phyloP scores from a whole-genome alignment of 2,329 filamentous ascomycete species.

The Paecilomyces dactylethromorphus region DNA sequence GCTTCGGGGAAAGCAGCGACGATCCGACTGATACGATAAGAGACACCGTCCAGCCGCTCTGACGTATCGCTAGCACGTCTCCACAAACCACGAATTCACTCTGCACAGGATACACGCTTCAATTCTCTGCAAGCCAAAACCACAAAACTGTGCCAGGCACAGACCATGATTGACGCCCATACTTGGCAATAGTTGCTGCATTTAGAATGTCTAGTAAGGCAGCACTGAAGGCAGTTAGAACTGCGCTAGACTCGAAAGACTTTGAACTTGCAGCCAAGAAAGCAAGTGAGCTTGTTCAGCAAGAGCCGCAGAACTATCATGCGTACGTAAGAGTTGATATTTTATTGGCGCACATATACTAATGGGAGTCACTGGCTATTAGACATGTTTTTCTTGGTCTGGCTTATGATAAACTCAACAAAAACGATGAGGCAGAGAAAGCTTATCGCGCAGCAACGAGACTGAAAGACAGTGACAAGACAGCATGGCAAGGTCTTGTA shows the following conservation, averaged over 20 bases:
- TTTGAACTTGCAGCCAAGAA: conserved; percentile 69
- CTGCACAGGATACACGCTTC: neutral
- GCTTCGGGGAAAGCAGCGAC: neutral
- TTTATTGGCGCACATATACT: conserved; percentile 6
- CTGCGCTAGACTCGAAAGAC: conserved; percentile 69
- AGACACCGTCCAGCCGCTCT: conserved; percentile 10
- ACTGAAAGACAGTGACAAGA: conserved; percentile 67
- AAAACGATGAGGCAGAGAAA: conserved; percentile 65
- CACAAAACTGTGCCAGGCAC: neutral
- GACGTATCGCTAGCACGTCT: conserved; percentile 16
- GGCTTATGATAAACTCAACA: conserved; percentile 69
- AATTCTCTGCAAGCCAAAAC: neutral
- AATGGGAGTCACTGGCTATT: conserved; percentile 1
- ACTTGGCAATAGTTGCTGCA: conserved; percentile 64
- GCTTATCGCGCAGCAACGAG: conserved; percentile 67
- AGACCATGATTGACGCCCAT: conserved; percentile 51
- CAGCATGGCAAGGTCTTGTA: conserved; percentile 85
- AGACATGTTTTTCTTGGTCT: conserved; percentile 84
- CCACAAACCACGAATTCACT: conserved; percentile 5
- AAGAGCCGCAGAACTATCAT: conserved; percentile 74
- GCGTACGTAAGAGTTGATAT: conserved; percentile 47
- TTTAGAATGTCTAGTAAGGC: conserved; percentile 52
- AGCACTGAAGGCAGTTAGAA: conserved; percentile 72
- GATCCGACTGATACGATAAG: conserved; percentile 9
- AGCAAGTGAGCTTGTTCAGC: conserved; percentile 61